phyloP scores from a whole-genome alignment of 805 yeast species.

The Candida dajiaensis region DNA sequence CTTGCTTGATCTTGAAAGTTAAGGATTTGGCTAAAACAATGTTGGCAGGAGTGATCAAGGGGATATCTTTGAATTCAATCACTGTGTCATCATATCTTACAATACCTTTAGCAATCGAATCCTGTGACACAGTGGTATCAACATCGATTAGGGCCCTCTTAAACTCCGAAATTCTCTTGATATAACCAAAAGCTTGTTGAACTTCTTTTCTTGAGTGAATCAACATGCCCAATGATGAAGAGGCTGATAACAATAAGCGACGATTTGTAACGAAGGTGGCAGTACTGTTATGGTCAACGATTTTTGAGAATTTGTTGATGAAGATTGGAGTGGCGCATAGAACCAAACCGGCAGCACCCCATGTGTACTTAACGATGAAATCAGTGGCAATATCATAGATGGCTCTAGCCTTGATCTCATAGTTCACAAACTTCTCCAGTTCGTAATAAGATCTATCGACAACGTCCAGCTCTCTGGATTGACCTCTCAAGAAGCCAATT shows the following conservation, averaged over 20 bases:
- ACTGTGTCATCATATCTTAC: conserved; percentile 47
- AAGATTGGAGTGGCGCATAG: conserved; percentile 88
- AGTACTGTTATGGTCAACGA: conserved; percentile 45
- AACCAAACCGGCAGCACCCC: conserved; percentile 94
- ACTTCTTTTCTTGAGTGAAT: conserved; percentile 80
- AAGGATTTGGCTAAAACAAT: conserved; percentile 63
- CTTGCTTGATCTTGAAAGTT: conserved; percentile 67
- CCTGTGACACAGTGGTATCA: conserved; percentile 22
- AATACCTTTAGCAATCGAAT: conserved; percentile 18
- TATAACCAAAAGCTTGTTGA: conserved; percentile 79
- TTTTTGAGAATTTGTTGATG: conserved; percentile 39
- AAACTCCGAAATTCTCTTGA: conserved; percentile 66
- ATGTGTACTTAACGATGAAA: conserved; percentile 82
- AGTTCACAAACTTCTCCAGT: conserved; percentile 68
- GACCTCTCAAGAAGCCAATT: conserved; percentile 80
- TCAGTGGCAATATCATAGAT: conserved; percentile 81
- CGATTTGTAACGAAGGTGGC: conserved; percentile 89
- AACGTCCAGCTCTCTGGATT: conserved; percentile 67
- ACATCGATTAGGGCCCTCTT: conserved; percentile 55
- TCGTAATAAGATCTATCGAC: conserved; percentile 79
- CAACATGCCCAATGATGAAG: conserved; percentile 82
- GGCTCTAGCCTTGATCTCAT: conserved; percentile 70
- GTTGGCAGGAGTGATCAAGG: conserved; percentile 81
- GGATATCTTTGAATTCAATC: conserved; percentile 67
- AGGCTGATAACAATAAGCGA: conserved; percentile 74